phyloP scores from a whole-genome alignment of 805 yeast genomes.

The Candida cerambycidarum region DNA sequence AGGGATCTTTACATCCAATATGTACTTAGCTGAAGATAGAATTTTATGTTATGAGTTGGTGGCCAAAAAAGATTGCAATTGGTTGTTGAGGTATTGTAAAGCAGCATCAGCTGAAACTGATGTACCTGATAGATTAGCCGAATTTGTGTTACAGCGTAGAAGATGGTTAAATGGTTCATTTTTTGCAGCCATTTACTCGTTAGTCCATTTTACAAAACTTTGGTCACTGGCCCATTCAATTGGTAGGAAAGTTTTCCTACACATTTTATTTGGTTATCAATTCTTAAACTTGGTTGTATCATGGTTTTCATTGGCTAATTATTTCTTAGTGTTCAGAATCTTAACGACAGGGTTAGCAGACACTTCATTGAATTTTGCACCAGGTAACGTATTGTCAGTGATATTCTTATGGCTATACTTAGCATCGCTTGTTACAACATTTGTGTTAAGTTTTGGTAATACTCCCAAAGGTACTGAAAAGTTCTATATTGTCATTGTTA shows the following conservation, averaged over 20 bases:
- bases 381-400: constrained; percentile 50
- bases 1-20: constrained; percentile 62
- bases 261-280: constrained; percentile 57
- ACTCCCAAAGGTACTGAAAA: constrained; percentile 61
- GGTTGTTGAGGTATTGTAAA: constrained; percentile 65
- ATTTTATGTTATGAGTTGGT: constrained; percentile 65
- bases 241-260: constrained; percentile 50
- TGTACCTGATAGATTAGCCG: constrained; percentile 63
- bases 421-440: constrained; percentile 58
- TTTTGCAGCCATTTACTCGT: constrained; percentile 59
- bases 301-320: constrained; percentile 66
- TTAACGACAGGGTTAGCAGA: constrained; percentile 53
- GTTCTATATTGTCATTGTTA: constrained; percentile 51
- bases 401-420: constrained; percentile 55
- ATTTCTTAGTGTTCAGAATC: constrained; percentile 61
- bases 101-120: constrained; percentile 67
- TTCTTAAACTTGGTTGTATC: constrained; percentile 52
- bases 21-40: constrained; percentile 71
- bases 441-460: constrained; percentile 63
- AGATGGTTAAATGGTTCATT: constrained; percentile 72
- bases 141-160: constrained; percentile 62
- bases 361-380: constrained; percentile 38
- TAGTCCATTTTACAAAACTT: constrained; percentile 55
- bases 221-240: constrained; percentile 56
- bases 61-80: constrained; percentile 54